Evolutionary conservation across 1,139 yeast species (phyloP), one percentile per base, ranked within the genome.

Genomic region (Suhomyces bokatorum): DNA sequence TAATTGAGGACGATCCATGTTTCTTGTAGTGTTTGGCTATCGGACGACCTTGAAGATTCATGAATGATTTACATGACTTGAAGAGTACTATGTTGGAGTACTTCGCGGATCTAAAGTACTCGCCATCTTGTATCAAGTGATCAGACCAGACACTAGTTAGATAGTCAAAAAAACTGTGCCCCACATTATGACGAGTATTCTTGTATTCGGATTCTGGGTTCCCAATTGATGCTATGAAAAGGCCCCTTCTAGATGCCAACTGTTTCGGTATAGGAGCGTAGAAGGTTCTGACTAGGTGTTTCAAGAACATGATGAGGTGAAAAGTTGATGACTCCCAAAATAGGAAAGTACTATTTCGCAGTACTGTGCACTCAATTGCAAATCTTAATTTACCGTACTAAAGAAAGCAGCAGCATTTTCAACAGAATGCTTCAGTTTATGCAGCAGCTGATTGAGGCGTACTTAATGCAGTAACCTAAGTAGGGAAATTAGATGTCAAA

Each of bases 141-240:
- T 43, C 48, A 27, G 52, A 50, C 72, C 72, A 64, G 43, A 57
- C 55, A 9, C 54, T 50, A 3, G 55, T 52, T 3, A 62, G 58
- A 12, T 76, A 49, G 39, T 73, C 70, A 44, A 80, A 56, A 26
- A 82, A 69, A 43, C 70, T 61, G 55, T 85, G 88, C 2, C 96
- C 97, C 0, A 84, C 87, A 50, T 83, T 87, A 58, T 89, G 97
- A 38, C 96, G 70, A 0, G 96, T 86, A 6, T 71, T 71, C 13
- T 64, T 63, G 55, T 78, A 87, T 39, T 70, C 64, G 0, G 81
- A 75, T 43, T 83, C 89, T 0, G 96, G 96, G 57, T 89, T 89
- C 0, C 96, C 96, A 3, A 89, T 69, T 0, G 93, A 86, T 6
- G 83, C 80, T 9, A 82, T 56, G 51, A 77, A 57, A 6, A 76